These are phyloP conservation scores for Talaromyces sp. DNA, from an alignment of 2,329 filamentous ascomycete genomes.

Conservation along the genomic window DNA sequence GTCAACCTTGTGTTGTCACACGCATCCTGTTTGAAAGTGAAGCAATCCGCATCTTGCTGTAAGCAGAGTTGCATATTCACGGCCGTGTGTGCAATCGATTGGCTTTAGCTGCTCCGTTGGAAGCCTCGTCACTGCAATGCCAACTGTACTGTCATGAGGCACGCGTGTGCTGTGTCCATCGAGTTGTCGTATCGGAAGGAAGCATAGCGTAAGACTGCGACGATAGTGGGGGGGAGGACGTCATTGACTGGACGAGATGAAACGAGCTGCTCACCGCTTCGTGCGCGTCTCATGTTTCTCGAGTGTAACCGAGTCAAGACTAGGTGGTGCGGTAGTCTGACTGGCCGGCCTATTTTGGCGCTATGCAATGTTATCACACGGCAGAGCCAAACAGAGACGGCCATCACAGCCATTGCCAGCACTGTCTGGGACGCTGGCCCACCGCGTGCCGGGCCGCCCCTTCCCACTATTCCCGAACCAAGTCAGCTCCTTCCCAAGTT, in stretches of 20 bases:
- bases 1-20: neutral
- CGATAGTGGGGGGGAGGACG: neutral
- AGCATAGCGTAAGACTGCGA: neutral
- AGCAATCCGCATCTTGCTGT: constrained; percentile 4
- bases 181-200: constrained; percentile 4
- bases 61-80: constrained; percentile 12
- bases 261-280: constrained; percentile 15
- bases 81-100: constrained; percentile 13
- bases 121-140: constrained; percentile 14
- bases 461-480: constrained; percentile 8
- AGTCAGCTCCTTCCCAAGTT: neutral
- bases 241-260: constrained; percentile 6
- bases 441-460: constrained; percentile 19
- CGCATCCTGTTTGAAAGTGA: constrained; percentile 3
- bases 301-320: constrained; percentile 1
- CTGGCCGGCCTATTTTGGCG: neutral
- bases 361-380: constrained; percentile 4
- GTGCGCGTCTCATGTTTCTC: constrained; percentile 6
- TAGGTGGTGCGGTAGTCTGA: neutral
- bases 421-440: constrained; percentile 14
- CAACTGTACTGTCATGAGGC: constrained; percentile 14
- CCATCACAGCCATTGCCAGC: constrained; percentile 13
- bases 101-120: neutral
- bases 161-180: neutral
- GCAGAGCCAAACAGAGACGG: neutral